A percentile compares a stretch with the other conserved stretches of the same genome.
phyloP scores from a whole-genome alignment of 352 stramenopile species.

The Pythium biforme region DNA sequence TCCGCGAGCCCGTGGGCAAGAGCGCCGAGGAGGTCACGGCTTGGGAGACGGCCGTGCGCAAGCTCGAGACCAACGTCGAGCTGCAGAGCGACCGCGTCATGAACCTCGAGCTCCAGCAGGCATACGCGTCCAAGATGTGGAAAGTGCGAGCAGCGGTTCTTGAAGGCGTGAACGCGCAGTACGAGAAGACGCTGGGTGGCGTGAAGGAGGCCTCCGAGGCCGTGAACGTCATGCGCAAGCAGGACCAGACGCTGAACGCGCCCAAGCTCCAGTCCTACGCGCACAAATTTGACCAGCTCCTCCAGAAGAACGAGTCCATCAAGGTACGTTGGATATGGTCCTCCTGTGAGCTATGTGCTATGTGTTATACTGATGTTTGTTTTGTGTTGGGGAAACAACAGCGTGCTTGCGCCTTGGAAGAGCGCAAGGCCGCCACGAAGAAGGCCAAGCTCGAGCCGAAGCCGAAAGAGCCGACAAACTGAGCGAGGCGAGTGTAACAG shows the following conservation, averaged over 20 bases:
- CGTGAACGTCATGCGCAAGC: constrained; percentile 63
- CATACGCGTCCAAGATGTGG: constrained; percentile 65
- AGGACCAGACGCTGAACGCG: constrained; percentile 67
- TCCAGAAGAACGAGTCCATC: constrained; percentile 66
- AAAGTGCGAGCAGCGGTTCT: constrained; percentile 64
- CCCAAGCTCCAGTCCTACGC: constrained; percentile 57
- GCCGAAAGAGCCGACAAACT: background rate
- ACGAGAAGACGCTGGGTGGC: constrained; percentile 38
- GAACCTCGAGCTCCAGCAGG: constrained; percentile 76
- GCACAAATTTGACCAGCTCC: constrained; percentile 55
- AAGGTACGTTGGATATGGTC: constrained; percentile 38
- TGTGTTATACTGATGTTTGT: background rate
- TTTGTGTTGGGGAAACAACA: constrained; percentile 3
- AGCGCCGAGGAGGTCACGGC: constrained; percentile 35
- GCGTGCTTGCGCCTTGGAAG: constrained; percentile 32
- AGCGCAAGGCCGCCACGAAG: constrained; percentile 29
- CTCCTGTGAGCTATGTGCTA: background rate
- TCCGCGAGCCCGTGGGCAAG: constrained; percentile 43
- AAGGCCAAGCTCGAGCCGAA: constrained; percentile 34
- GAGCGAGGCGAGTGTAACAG: constrained; percentile 3
- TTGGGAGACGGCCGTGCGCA: constrained; percentile 56
- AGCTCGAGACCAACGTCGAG: constrained; percentile 54
- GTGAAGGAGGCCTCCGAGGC: constrained; percentile 39
- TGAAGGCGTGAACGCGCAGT: constrained; percentile 63
- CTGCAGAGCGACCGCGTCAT: constrained; percentile 63